Evolutionary conservation across 169 alveolate species (phyloP).

Genomic region (Eimeria tenella): DNA sequence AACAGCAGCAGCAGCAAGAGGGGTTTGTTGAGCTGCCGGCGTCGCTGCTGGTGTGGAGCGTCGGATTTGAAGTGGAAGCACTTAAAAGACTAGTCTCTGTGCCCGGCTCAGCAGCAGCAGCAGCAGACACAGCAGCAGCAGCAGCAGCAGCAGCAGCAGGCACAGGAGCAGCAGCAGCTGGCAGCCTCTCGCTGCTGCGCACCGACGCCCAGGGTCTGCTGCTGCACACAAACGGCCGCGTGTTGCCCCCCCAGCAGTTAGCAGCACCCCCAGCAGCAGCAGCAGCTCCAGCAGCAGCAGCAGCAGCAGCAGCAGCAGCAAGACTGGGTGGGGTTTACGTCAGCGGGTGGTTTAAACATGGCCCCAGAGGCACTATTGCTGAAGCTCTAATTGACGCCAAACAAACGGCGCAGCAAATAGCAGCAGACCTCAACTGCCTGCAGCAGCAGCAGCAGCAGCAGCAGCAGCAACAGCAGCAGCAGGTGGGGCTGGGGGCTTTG

Average conservation of each 20-base stretch:
- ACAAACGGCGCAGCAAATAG: slow-evolving; percentile 10
- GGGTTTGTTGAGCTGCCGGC: neutral
- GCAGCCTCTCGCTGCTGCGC: neutral
- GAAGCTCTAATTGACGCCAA: slow-evolving; percentile 74
- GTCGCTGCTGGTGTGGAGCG: slow-evolving; percentile 59
- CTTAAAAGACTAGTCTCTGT: neutral
- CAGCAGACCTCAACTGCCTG: neutral
- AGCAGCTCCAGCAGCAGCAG: neutral
- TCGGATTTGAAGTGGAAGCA: slow-evolving; percentile 21
- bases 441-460: slow-evolving; percentile 4
- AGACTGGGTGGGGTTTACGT: slow-evolving; percentile 68
- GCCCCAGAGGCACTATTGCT: slow-evolving; percentile 82
- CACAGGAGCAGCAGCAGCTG: neutral
- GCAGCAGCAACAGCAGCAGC: neutral
- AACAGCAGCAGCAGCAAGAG: neutral
- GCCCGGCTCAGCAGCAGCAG: neutral
- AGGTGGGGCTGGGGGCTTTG: neutral
- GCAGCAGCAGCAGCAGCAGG: neutral
- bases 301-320: neutral
- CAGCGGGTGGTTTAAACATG: slow-evolving; percentile 82
- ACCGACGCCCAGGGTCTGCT: neutral
- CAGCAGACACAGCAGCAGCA: slow-evolving; percentile 16
- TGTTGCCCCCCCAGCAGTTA: neutral
- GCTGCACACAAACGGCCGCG: slow-evolving; percentile 15
- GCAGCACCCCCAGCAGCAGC: neutral